phyloP scores from a whole-genome alignment of 805 yeast genomes.

The Maudiozyma bulderi region DNA sequence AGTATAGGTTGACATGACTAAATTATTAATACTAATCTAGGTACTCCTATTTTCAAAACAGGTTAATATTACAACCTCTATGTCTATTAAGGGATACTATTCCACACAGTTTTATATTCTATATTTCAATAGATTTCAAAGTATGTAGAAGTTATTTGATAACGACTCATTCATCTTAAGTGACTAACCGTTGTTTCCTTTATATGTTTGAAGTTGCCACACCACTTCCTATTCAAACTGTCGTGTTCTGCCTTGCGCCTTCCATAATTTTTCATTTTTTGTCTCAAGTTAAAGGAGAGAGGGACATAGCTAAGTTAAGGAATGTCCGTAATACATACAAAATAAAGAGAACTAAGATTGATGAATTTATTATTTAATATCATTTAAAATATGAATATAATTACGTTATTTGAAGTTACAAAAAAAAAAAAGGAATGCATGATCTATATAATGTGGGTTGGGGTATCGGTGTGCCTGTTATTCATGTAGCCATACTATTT shows the following conservation, averaged over 20 bases:
- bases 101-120: not conserved
- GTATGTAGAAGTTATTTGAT: no score
- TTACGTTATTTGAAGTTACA: not conserved
- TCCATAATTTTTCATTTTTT: no score
- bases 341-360: no score
- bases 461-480: not conserved
- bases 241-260: no score
- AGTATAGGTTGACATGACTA: conserved; percentile 20
- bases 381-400: not conserved
- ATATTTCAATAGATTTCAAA: no score
- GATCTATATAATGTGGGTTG: not conserved
- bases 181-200: no score
- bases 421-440: not conserved
- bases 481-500: conserved; percentile 1
- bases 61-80: not conserved
- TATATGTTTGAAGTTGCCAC: no score
- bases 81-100: not conserved
- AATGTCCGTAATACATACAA: no score
- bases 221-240: no score
- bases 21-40: not conserved
- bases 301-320: no score
- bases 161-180: no score
- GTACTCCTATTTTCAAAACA: not conserved
- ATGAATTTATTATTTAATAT: not conserved
- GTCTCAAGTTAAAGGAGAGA: no score